Conservation (phyloP, 1,284 basidiomycete species). For the Dichomitus squalens region DNA sequence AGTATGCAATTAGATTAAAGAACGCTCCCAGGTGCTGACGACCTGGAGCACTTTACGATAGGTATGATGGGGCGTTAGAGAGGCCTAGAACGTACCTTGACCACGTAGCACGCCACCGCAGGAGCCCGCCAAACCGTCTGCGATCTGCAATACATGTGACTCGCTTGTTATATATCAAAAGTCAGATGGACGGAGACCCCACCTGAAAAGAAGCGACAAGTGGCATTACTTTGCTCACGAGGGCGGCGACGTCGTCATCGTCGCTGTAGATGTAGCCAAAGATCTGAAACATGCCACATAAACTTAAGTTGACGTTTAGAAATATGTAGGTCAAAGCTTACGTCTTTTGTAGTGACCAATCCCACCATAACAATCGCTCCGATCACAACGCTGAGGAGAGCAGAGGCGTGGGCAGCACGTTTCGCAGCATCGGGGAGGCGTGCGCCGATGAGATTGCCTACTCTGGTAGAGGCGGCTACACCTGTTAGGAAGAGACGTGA, state of each 20-base stretch:
- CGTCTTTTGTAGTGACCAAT: conserved; percentile 61
- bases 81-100: conserved; percentile 45
- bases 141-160: conserved; percentile 40
- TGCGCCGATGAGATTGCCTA: conserved; percentile 75
- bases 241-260: conserved; percentile 56
- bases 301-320: not conserved
- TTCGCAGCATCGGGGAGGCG: conserved; percentile 56
- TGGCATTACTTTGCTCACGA: conserved; percentile 76
- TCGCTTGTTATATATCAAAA: not conserved
- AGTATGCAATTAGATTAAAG: conserved; percentile 79
- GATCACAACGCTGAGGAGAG: conserved; percentile 61
- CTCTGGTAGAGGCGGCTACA: conserved; percentile 71
- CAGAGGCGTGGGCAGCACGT: conserved; percentile 62
- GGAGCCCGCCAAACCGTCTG: conserved; percentile 73
- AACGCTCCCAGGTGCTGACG: conserved; percentile 74
- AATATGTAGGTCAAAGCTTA: conserved; percentile 27
- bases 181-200: conserved; percentile 7
- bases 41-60: conserved; percentile 38
- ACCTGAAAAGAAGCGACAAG: conserved; percentile 81
- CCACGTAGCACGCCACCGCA: conserved; percentile 74
- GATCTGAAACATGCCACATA: conserved; percentile 36
- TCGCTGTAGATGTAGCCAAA: conserved; percentile 75
- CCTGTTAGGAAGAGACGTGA: conserved; percentile 27
- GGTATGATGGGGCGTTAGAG: not conserved
- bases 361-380: conserved; percentile 60